Evolutionary conservation across 345 rosid species (phyloP), one percentile per base, ranked within the genome.

Genomic region (Populus euphratica): DNA sequence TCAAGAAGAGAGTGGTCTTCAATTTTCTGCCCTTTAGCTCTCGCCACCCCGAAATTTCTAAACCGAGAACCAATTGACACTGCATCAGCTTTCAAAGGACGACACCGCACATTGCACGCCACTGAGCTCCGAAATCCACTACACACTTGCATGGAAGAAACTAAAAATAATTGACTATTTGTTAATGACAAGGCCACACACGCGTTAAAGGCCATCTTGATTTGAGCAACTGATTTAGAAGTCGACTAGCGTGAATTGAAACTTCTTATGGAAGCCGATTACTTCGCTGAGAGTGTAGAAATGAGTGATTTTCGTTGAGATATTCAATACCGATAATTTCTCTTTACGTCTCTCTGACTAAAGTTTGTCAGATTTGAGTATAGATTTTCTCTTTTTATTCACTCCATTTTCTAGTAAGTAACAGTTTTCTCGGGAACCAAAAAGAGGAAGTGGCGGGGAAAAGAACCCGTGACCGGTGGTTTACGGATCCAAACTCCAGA

Each of bases 1-100:
- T 83, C 80, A 64, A 83, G 69, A 84, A 83, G 83, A 67, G 87
- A 73, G 72, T 80, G 87, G 73, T 54, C 82, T 44, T 84, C 90
- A n/a, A 81, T 63, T 70, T 85, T 89, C 77, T 85, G 89, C 67
- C 77, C 83, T 52, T 81, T 85, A 79, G 84, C 88, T 68, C 85
- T 86, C 68, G 84, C 80, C 74, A 86, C 64, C 49, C 85, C 89
- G 69, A 89, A 79, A 83, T 84, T 85, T 73, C 85, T 94, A 71
- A 83, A 70, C 43, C 33, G 85, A 69, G 66, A 44, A 25, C 66
- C 50, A 49, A 21, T 27, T 41, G 65, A 64, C 70, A 66, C 43
- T 11, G n/a, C 6, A 38, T 38, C 62, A 25, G 50, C 35, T 10
- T 62, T 35, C n/a, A 62, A 49, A 71, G 68, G 72, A 4, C 21